Evolutionary conservation across 768 basidiomycete genomes (phyloP).

Genomic region (Collybiopsis confluens): DNA sequence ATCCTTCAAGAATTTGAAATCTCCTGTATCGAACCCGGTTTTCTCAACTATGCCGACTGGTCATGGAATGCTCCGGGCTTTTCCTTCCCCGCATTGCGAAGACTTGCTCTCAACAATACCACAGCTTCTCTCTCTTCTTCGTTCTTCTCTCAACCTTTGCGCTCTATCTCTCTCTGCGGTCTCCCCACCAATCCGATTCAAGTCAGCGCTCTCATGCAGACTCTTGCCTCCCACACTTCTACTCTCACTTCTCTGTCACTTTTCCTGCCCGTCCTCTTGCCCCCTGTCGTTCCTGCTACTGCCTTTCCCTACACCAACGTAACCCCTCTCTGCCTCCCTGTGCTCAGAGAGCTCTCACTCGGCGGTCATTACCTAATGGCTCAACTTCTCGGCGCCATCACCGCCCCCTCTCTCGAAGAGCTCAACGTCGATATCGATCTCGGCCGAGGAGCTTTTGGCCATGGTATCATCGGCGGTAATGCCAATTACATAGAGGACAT

Average conservation of each 20-base stretch:
- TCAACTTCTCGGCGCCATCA: slow-evolving; percentile 56
- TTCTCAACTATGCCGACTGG: slow-evolving; percentile 59
- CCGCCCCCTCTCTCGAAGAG: slow-evolving; percentile 51
- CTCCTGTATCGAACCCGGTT: slow-evolving; percentile 57
- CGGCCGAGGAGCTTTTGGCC: slow-evolving; percentile 23
- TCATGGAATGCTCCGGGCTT: slow-evolving; percentile 42
- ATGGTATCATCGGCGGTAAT: background rate
- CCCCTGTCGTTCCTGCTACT: slow-evolving; percentile 58
- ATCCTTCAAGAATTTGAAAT: slow-evolving; percentile 74
- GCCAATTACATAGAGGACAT: slow-evolving; percentile 67
- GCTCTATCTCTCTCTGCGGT: slow-evolving; percentile 57
- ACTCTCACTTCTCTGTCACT: slow-evolving; percentile 53
- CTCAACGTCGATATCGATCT: slow-evolving; percentile 69
- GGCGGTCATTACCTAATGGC: slow-evolving; percentile 67
- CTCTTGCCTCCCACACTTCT: slow-evolving; percentile 51
- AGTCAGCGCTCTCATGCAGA: slow-evolving; percentile 65
- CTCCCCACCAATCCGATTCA: slow-evolving; percentile 61
- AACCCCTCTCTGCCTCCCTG: slow-evolving; percentile 42
- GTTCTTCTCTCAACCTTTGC: slow-evolving; percentile 57
- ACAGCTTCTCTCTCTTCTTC: slow-evolving; percentile 80
- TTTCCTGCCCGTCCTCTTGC: slow-evolving; percentile 57
- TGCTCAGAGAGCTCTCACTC: slow-evolving; percentile 51
- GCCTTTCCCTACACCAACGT: background rate
- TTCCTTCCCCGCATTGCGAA: slow-evolving; percentile 51
- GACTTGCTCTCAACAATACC: slow-evolving; percentile 62